These are phyloP conservation scores for Citrullus colocynthis DNA, from an alignment of 306 rosid species.

Conservation along the genomic window DNA sequence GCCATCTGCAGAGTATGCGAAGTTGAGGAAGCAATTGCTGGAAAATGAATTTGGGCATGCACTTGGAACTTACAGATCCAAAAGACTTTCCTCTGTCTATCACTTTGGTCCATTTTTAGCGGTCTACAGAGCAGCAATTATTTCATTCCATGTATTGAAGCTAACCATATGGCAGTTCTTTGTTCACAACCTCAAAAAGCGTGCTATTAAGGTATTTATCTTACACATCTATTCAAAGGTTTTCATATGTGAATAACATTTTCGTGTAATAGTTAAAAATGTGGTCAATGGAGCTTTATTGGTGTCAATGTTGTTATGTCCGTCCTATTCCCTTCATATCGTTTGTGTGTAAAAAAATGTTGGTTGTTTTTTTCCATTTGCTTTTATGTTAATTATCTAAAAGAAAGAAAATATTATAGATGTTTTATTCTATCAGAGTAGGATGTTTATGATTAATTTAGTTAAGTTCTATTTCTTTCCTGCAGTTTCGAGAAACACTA, in stretches of 20 bases:
- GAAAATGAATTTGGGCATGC: conserved; percentile 71
- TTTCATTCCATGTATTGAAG: conserved; percentile 72
- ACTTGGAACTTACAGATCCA: conserved; percentile 55
- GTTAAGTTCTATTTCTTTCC: conserved; percentile 2
- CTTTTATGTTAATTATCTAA: not conserved
- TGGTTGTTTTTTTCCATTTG: not conserved
- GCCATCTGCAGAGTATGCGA: conserved; percentile 88
- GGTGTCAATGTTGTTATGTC: not conserved
- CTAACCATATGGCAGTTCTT: conserved; percentile 60
- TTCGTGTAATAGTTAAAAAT: not conserved
- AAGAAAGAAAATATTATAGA: not conserved
- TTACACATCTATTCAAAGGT: not conserved
- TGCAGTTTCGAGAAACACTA: conserved; percentile 97
- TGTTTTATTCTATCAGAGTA: not conserved
- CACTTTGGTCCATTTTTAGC: conserved; percentile 80
- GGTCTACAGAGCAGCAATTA: conserved; percentile 72
- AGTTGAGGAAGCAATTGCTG: conserved; percentile 68
- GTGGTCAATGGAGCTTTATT: not conserved
- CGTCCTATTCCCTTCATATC: not conserved
- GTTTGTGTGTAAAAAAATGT: not conserved
- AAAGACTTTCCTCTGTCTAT: conserved; percentile 45
- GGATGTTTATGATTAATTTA: conserved; percentile 12
- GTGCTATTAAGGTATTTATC: conserved; percentile 60
- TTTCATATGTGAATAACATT: not conserved
- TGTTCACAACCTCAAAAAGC: conserved; percentile 45